These are phyloP conservation scores for Penicillium riverlandense DNA, from an alignment of 495 filamentous ascomycete genomes.

Conservation along the genomic window DNA sequence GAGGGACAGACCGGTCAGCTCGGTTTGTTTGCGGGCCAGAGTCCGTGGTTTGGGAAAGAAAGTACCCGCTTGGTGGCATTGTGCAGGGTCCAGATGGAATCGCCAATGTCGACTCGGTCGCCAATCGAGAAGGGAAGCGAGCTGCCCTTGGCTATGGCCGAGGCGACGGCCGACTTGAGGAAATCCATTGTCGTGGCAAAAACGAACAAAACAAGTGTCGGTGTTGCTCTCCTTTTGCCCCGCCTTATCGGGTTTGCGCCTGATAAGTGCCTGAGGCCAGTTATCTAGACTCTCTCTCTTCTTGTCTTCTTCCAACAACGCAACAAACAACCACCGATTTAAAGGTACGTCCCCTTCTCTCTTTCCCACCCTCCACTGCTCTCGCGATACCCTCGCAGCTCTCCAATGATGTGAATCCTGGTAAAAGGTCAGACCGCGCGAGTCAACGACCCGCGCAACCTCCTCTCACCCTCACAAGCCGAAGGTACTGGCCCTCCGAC, in stretches of 20 bases:
- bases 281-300: background rate
- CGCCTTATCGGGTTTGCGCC: constrained; percentile 13
- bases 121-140: constrained; percentile 88
- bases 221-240: constrained; percentile 10
- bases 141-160: constrained; percentile 90
- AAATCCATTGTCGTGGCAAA: constrained; percentile 66
- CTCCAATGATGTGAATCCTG: constrained; percentile 52
- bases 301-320: background rate
- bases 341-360: background rate
- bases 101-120: constrained; percentile 79
- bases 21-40: background rate
- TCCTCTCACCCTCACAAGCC: constrained; percentile 5
- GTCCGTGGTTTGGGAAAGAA: too few species aligned
- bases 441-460: constrained; percentile 4
- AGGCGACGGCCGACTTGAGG: constrained; percentile 92
- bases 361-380: background rate
- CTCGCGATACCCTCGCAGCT: constrained; percentile 2
- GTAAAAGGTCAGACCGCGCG: constrained; percentile 59
- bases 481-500: constrained; percentile 18
- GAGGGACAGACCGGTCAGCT: background rate
- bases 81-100: constrained; percentile 85
- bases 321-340: background rate
- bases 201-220: background rate
- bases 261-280: constrained; percentile 5
- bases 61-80: constrained; percentile 86